Evolutionary conservation across 2,329 filamentous ascomycete species (phyloP).

Genomic region (Epichloe sibirici): DNA sequence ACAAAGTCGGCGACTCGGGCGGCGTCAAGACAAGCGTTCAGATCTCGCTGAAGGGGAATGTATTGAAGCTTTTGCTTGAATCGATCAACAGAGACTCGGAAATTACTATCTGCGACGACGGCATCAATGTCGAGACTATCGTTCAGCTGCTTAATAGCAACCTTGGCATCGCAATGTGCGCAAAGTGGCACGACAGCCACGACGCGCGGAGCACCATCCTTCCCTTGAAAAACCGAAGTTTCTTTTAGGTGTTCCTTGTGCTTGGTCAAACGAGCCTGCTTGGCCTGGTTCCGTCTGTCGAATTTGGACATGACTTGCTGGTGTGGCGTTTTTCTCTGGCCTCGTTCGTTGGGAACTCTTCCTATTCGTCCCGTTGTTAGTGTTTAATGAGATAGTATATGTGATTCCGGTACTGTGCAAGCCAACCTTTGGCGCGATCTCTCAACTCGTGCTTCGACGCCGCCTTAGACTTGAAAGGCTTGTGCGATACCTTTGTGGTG

Average conservation of each 20-base stretch:
- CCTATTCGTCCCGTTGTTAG: conserved; percentile 35
- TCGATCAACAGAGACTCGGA: conserved; percentile 64
- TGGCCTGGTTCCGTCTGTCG: conserved; percentile 86
- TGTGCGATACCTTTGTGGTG: conserved; percentile 80
- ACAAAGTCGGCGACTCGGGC: conserved; percentile 87
- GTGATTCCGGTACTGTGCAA: neutral
- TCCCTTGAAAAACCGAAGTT: conserved; percentile 70
- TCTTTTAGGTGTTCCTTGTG: conserved; percentile 71
- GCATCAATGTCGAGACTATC: conserved; percentile 66
- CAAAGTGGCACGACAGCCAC: conserved; percentile 83
- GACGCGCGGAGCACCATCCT: conserved; percentile 75
- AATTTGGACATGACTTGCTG: conserved; percentile 97
- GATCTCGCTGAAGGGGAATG: conserved; percentile 58
- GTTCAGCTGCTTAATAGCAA: conserved; percentile 60
- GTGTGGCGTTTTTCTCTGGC: conserved; percentile 74
- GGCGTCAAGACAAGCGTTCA: conserved; percentile 71
- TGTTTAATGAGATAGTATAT: neutral
- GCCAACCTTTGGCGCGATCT: conserved; percentile 67
- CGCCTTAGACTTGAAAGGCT: conserved; percentile 86
- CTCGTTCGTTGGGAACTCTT: conserved; percentile 63
- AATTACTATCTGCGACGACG: conserved; percentile 45
- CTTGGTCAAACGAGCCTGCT: conserved; percentile 77
- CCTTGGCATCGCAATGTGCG: conserved; percentile 52
- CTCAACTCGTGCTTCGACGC: conserved; percentile 79
- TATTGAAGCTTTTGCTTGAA: conserved; percentile 96